A percentile compares a stretch with the other conserved stretches of the same genome.
Evolutionary conservation across 176 grass and related monocot genomes (phyloP).

Genomic region (Leersia perrieri): DNA sequence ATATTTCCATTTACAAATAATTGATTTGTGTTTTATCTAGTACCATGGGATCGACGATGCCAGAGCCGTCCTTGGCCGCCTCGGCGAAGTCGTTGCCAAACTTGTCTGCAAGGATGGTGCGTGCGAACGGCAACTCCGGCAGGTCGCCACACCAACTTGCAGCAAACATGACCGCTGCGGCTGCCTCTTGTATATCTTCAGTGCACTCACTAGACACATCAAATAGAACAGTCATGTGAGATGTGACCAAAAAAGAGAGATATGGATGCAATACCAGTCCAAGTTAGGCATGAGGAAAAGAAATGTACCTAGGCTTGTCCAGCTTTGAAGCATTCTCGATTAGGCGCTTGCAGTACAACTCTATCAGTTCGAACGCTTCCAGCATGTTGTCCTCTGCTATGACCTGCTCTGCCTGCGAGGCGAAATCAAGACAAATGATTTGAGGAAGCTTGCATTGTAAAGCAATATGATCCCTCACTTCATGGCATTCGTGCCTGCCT

Average conservation of each 20-base stretch:
- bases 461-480: neutral
- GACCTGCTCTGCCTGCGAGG: conserved; percentile 38
- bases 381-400: conserved; percentile 49
- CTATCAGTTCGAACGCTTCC: conserved; percentile 44
- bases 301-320: conserved; percentile 27
- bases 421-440: neutral
- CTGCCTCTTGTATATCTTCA: conserved; percentile 32
- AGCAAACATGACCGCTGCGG: conserved; percentile 40
- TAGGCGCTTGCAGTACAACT: conserved; percentile 46
- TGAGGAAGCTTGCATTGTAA: neutral
- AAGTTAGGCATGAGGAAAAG: neutral
- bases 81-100: conserved; percentile 29
- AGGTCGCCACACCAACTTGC: conserved; percentile 36
- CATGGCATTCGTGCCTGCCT: neutral
- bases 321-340: conserved; percentile 16
- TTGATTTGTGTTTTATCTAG: neutral
- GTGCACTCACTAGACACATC: conserved; percentile 28
- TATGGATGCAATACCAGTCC: too few relatives aligned
- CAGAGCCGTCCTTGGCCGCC: conserved; percentile 20
- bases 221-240: neutral
- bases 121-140: conserved; percentile 37
- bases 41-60: conserved; percentile 35
- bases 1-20: neutral
- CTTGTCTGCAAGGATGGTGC: conserved; percentile 40
- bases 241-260: neutral